Base-by-base conservation (phyloP, 257 asterid species). In the Dorcoceras hygrometricum region DNA sequence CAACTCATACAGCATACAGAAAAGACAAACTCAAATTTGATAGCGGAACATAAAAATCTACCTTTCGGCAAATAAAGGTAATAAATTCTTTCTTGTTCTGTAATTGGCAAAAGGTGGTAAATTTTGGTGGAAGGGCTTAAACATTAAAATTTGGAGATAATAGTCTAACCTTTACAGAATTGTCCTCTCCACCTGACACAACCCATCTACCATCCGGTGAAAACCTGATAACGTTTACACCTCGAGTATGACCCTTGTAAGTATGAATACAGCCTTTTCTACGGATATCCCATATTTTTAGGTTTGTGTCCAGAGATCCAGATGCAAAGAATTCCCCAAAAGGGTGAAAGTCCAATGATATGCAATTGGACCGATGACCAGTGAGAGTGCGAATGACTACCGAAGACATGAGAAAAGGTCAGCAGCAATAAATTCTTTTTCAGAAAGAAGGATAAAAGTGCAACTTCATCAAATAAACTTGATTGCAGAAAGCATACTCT, bases 151-250 rank as follows among this genome's bases (percentile, higher is more conserved):
- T 67, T 56, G 64, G 56, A 78, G 71, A 31, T 62, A 62, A 54
- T 75, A 57, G 65, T 36, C 58, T 65, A 63, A 88, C 99, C 99
- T 93, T 93, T 73, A 93, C 99, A 18, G 95, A 83, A 84, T 89
- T 85, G 84, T 93, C 99, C 83, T 93, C 99, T 71, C 97, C 96
- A 3, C 99, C 99, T 70, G 99, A 93, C 50, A 93, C 99, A 75
- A 90, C 95, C 99, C 99, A 93, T 51, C 99, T 88, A 36, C 99
- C 99, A 82, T 93, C 99, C 51, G 99, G 99, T 12, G 99, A 90
- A 75, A 93, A 93, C 78, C 99, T 85, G 79, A 93, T 86, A 60
- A 90, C 85, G 66, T 80, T 93, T 74, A 93, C 95, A 26, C 99
- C 97, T 66, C 99, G 85, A 43, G 96, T 93, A 70, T 93, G 99